Evolutionary conservation across 2,329 filamentous ascomycete genomes (phyloP).

Genomic region (Clonostachys chloroleuca): DNA sequence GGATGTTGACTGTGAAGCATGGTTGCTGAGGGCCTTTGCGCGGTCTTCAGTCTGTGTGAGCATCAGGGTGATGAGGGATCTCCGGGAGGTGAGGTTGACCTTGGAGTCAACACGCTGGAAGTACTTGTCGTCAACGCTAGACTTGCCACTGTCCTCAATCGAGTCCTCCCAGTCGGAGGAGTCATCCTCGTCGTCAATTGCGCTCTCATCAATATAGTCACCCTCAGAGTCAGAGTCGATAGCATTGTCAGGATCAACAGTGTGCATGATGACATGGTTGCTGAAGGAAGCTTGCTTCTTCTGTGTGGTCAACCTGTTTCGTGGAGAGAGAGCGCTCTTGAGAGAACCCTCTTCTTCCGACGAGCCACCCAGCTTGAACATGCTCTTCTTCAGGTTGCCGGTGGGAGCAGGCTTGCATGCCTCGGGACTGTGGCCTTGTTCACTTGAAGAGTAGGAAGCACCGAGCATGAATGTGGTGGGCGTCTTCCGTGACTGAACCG

Average conservation of each 20-base stretch:
- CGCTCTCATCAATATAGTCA: conserved; percentile 75
- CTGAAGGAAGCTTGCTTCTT: conserved; percentile 84
- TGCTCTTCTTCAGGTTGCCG: conserved; percentile 23
- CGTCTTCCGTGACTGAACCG: conserved; percentile 62
- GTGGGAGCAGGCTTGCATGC: conserved; percentile 26
- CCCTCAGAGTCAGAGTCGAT: conserved; percentile 59
- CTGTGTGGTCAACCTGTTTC: conserved; percentile 32
- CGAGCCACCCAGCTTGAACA: conserved; percentile 50
- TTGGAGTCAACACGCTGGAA: conserved; percentile 92
- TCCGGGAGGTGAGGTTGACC: conserved; percentile 77
- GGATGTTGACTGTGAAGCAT: conserved; percentile 63
- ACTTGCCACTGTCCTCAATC: conserved; percentile 76
- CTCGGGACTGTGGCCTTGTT: conserved; percentile 44
- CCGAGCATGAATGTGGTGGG: conserved; percentile 67
- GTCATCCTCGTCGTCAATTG: conserved; percentile 70
- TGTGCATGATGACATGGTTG: conserved; percentile 65
- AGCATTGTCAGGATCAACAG: conserved; percentile 53
- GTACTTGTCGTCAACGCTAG: conserved; percentile 75
- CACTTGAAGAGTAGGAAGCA: conserved; percentile 72
- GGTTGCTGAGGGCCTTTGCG: conserved; percentile 63
- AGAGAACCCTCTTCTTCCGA: conserved; percentile 81
- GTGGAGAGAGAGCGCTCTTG: conserved; percentile 44
- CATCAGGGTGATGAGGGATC: conserved; percentile 85
- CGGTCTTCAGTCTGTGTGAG: conserved; percentile 70
- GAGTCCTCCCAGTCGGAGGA: conserved; percentile 60